These are phyloP conservation scores for Xylaria hypoxylon DNA, from an alignment of 2,329 filamentous ascomycete species.

Conservation along the genomic window DNA sequence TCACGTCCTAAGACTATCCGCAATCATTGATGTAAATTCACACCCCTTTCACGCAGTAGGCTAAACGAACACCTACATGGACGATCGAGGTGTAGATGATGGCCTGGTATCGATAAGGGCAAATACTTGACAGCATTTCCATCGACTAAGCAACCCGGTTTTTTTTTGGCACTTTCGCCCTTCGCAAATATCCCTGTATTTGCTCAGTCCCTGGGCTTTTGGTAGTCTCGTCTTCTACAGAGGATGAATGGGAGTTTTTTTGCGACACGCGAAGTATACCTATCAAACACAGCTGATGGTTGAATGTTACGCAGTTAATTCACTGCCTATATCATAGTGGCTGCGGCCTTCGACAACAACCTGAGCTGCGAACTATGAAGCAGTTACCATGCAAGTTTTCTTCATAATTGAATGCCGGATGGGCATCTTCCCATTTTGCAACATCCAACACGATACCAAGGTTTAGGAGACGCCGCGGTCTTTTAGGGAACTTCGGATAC, in stretches of 20 bases:
- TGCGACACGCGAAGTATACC: conserved; percentile 23
- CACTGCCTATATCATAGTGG: conserved; percentile 8
- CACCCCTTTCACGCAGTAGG: neutral
- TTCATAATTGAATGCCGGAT: conserved; percentile 16
- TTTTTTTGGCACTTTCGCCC: conserved; percentile 27
- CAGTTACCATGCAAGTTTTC: neutral
- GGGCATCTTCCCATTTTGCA: conserved; percentile 24
- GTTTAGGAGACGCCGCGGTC: conserved; percentile 16
- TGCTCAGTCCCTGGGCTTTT: conserved; percentile 23
- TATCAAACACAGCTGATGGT: conserved; percentile 15
- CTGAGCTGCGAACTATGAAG: neutral
- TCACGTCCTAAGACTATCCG: neutral
- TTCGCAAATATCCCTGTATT: conserved; percentile 24
- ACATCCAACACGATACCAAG: conserved; percentile 24
- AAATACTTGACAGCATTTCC: neutral
- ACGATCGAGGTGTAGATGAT: conserved; percentile 1
- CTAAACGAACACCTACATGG: neutral
- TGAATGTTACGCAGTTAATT: conserved; percentile 5
- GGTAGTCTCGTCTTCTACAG: conserved; percentile 14
- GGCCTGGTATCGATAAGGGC: neutral
- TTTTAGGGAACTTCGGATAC: conserved; percentile 31
- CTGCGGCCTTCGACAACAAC: conserved; percentile 8
- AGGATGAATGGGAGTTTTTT: conserved; percentile 9
- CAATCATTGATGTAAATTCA: neutral
- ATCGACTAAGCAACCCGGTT: conserved; percentile 12